Conservation (phyloP, 2,329 filamentous ascomycete species). For the Sordariomycetes sp. region DNA sequence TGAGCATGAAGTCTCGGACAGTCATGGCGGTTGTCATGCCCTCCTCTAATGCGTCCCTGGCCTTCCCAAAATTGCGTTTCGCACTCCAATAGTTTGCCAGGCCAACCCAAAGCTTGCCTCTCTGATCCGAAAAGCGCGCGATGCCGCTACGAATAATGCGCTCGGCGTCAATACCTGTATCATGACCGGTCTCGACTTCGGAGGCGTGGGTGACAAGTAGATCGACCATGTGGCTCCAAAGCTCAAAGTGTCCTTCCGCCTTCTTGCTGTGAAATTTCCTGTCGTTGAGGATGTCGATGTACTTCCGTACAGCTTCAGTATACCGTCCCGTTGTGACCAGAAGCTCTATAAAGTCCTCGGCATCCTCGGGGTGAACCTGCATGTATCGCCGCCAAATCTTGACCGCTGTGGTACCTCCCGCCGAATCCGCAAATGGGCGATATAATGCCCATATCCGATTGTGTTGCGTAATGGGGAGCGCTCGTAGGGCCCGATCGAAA, state of each 20-base stretch:
- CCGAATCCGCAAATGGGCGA: constrained; percentile 82
- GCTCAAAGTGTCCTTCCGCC: constrained; percentile 87
- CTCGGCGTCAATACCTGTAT: constrained; percentile 82
- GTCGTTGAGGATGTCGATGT: constrained; percentile 88
- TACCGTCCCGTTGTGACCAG: constrained; percentile 74
- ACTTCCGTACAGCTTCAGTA: constrained; percentile 83
- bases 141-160: constrained; percentile 90
- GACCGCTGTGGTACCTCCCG: constrained; percentile 80
- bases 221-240: constrained; percentile 98
- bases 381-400: constrained; percentile 94
- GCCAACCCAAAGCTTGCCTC: constrained; percentile 90
- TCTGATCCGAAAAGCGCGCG: constrained; percentile 80
- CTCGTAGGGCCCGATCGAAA: constrained; percentile 86
- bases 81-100: constrained; percentile 96
- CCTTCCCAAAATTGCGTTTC: constrained; percentile 82
- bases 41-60: constrained; percentile 90
- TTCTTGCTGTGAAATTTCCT: constrained; percentile 85
- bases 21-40: constrained; percentile 98
- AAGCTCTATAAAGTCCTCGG: constrained; percentile 90
- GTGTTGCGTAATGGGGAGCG: constrained; percentile 89
- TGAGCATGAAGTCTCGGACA: constrained; percentile 89
- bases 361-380: constrained; percentile 91
- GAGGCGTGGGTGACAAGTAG: constrained; percentile 84
- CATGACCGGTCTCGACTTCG: constrained; percentile 71
- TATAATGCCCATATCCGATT: constrained; percentile 93